These are phyloP conservation scores for Zymoseptoria ardabiliae DNA, from an alignment of 2,329 filamentous ascomycete species.

Conservation along the genomic window DNA sequence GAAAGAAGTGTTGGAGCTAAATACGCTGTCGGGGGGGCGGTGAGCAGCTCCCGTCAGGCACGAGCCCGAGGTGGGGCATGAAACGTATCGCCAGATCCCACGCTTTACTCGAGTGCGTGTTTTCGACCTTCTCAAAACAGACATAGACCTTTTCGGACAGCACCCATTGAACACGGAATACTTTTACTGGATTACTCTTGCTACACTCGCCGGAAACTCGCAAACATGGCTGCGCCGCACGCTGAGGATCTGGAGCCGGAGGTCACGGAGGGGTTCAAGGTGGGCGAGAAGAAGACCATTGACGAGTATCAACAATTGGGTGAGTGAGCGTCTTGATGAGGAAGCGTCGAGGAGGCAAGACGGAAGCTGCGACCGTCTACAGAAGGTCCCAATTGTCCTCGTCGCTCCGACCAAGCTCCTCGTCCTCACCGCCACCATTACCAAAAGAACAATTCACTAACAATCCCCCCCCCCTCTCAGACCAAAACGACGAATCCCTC, in stretches of 20 bases:
- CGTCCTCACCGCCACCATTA: not conserved
- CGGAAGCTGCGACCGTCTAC: not conserved
- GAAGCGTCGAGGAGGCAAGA: not conserved
- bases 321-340: conserved; percentile 10
- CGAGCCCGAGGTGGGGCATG: not conserved
- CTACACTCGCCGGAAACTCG: not conserved
- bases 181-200: not conserved
- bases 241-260: conserved; percentile 80
- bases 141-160: not conserved
- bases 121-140: not conserved
- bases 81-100: not conserved
- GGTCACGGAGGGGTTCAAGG: conserved; percentile 93
- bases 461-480: conserved; percentile 30
- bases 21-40: not conserved
- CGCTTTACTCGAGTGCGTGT: not conserved
- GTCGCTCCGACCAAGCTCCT: not conserved
- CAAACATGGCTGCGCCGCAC: conserved; percentile 31
- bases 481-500: conserved; percentile 79
- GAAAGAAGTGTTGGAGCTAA: not conserved
- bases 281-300: conserved; percentile 96
- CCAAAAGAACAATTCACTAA: not conserved
- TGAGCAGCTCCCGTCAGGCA: not conserved
- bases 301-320: conserved; percentile 88
- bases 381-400: not conserved
- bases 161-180: not conserved